These are phyloP conservation scores for Chenopodium album DNA, from an alignment of 148 eudicot species.

Conservation along the genomic window DNA sequence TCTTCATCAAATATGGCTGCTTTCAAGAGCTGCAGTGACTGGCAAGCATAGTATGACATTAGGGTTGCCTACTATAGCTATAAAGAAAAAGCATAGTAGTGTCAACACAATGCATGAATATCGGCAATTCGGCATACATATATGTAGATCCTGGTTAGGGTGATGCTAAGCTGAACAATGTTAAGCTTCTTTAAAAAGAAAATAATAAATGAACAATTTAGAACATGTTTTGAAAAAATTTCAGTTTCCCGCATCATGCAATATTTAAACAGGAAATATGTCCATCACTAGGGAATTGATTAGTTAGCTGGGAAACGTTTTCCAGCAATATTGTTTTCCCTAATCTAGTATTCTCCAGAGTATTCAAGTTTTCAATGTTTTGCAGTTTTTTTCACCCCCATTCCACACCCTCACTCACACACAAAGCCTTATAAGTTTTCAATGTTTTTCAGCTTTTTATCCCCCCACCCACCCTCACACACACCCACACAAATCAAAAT, in stretches of 20 bases:
- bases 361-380: too few relatives aligned
- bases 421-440: too few relatives aligned
- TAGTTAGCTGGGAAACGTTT: too few relatives aligned
- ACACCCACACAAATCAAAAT: too few relatives aligned
- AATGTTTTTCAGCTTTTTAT: too few relatives aligned
- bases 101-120: not conserved
- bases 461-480: too few relatives aligned
- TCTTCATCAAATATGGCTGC: constrained; percentile 81
- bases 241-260: not conserved
- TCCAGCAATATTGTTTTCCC: too few relatives aligned
- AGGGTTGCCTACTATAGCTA: not conserved
- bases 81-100: not conserved
- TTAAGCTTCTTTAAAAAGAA: not conserved
- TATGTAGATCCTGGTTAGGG: not conserved
- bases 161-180: not conserved
- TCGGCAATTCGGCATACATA: not conserved
- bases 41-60: constrained; percentile 25
- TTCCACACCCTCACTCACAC: too few relatives aligned
- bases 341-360: too few relatives aligned
- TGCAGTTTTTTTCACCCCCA: too few relatives aligned
- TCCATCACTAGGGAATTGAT: not conserved
- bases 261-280: not conserved
- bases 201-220: not conserved
- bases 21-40: constrained; percentile 88
- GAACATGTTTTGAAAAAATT: not conserved